Evolutionary conservation across 1,139 yeast species (phyloP), one percentile per base, ranked within the genome.

Genomic region (Suzukiozyma palmioleophila): DNA sequence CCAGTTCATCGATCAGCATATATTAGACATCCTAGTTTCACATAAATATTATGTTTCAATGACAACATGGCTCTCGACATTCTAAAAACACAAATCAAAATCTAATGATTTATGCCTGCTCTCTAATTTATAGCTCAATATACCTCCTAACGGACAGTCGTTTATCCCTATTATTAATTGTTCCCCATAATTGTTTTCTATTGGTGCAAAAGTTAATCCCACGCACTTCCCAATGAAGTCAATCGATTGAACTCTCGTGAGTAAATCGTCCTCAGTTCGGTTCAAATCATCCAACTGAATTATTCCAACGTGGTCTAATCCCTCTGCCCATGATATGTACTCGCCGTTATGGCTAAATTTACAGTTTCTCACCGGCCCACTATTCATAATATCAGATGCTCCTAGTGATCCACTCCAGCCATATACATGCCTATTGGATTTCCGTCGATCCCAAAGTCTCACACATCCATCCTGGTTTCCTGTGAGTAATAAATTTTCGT

Each of bases 401-500:
- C 75, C 75, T 8, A 69, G 45, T 2, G 69, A 56, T 3, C 78
- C 67, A 41, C 59, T 62, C 65, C 68, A 63, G 21, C 64, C 51
- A 44, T 52, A 55, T 11, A 66, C 37, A 24, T 68, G 57, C 21
- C 50, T 37, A 2, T 53, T 44, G 8, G 62, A 48, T 37, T 53
- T 55, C 29, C 75, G 53, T 41, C 76, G 57, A 53, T 79, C 85
- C 70, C 78, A 78, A 8, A 79, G 47, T 38, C 77, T 60, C 10
- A 79, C 73, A 8, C 81, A 70, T 3, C 81, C 73, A 53, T 80
- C 86, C 53, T 80, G 85, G 49, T 74, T 77, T 3, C 85, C 85
- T 0, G 83, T 73, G 8, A 77, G 69, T 13, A 79, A 46, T 4
- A 64, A 48, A 36, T 72, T 58, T 22, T 71, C 76, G 45, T 71